Base-by-base conservation (phyloP, 2,329 filamentous ascomycete species). In the Colletotrichum echinochloae region DNA sequence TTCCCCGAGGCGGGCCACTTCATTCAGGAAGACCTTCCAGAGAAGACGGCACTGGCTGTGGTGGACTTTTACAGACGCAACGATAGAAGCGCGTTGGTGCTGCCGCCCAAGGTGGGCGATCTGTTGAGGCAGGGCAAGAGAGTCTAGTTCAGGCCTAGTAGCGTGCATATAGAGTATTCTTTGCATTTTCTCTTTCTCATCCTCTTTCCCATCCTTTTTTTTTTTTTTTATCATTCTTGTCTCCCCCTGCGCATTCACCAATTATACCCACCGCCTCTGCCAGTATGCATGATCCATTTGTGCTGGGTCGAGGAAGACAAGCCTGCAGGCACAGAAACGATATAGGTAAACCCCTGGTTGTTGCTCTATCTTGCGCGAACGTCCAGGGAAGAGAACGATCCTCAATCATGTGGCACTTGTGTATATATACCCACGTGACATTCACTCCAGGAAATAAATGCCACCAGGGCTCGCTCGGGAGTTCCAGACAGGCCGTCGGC, bases 1-100 rank as follows among this genome's bases (percentile, higher is more conserved):
- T 93, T 98, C 76, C 95, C 96, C 0, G 94, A 97, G 78, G 94
- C 96, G 1, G 96, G 96, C 0, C 96, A 99, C 80, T 99, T 99
- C 77, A 90, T 99, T 66, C 96, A 99, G 74, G 96, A 99, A 80
- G 96, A 99, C 79, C 88, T 95, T 60, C 95, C 96, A 0, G 92
- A 94, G 77, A 97, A 95, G 84, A 97, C 92, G 52, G 96, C 96
- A 0, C 86, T 92, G 75, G 88, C 94, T 11, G 83, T 98, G 61
- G 93, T 92, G 1, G 96, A 99, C 78, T 98, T 99, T 78, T 95
- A 96, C 77, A 92, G 91, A 74, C 87, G 96, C 63, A 99, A 99
- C 78, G 95, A 98, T 81, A 87, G 95, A 71, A 94, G 90, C 76
- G 88, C 91, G 14, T 80, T 99, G 69, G 92, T 98, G 1, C 83